phyloP scores from a whole-genome alignment of 2,329 filamentous ascomycete genomes.

The Samsoniella hepiali region DNA sequence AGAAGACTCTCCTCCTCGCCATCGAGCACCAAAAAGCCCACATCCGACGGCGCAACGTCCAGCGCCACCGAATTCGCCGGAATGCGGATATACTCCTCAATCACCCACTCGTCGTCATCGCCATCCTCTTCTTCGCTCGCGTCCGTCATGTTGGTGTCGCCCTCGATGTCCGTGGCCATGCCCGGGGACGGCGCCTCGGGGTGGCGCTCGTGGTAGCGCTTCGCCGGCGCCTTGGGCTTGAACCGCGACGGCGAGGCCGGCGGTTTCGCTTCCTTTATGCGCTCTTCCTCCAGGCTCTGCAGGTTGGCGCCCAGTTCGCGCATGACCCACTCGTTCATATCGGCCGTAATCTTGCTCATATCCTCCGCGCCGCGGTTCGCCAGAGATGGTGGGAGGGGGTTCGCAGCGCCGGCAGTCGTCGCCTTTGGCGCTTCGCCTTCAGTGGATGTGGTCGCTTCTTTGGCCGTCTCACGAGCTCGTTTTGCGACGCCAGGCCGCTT shows the following conservation, averaged over 20 bases:
- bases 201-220: conserved; percentile 55
- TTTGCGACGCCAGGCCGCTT: conserved; percentile 35
- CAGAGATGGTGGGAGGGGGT: conserved; percentile 34
- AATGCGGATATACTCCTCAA: conserved; percentile 63
- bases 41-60: conserved; percentile 46
- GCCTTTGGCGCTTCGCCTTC: neutral
- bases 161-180: conserved; percentile 24
- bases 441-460: neutral
- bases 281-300: conserved; percentile 44
- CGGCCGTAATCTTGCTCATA: conserved; percentile 49
- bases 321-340: conserved; percentile 59
- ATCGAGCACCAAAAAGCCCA: conserved; percentile 56
- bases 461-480: conserved; percentile 25
- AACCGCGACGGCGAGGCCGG: conserved; percentile 31
- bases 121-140: conserved; percentile 41
- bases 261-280: conserved; percentile 24
- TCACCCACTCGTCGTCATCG: conserved; percentile 57
- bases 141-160: conserved; percentile 38
- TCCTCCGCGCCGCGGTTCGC: conserved; percentile 37
- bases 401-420: conserved; percentile 21
- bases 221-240: conserved; percentile 53
- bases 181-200: conserved; percentile 35
- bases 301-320: conserved; percentile 55
- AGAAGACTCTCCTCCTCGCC: conserved; percentile 56
- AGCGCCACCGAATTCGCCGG: conserved; percentile 49